A percentile compares a stretch with the other conserved stretches of the same genome.
phyloP scores from a whole-genome alignment of 2,329 filamentous ascomycete genomes.

The Lecanoromycetidae sp. region DNA sequence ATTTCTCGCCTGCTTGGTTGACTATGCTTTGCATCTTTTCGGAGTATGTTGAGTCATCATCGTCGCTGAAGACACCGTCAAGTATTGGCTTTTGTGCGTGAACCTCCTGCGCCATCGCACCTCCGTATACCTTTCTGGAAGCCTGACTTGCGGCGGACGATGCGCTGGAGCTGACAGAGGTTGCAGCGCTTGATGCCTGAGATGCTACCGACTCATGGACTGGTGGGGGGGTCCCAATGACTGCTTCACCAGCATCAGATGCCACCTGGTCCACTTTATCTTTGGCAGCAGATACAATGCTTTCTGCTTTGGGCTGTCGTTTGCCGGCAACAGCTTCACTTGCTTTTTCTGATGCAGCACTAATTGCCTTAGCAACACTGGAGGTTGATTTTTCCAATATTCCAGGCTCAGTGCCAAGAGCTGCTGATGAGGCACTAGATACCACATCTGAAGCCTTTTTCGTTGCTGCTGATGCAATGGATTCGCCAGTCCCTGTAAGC shows the following conservation, averaged over 20 bases:
- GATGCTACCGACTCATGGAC: constrained; percentile 14
- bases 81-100: constrained; percentile 36
- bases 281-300: constrained; percentile 25
- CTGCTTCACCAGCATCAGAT: constrained; percentile 16
- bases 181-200: constrained; percentile 18
- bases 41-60: constrained; percentile 37
- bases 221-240: constrained; percentile 19
- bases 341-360: constrained; percentile 22
- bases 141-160: constrained; percentile 26
- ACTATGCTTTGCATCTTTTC: constrained; percentile 41
- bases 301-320: constrained; percentile 23
- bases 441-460: constrained; percentile 17
- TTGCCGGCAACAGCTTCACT: constrained; percentile 20
- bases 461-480: too few species aligned
- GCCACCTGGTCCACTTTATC: constrained; percentile 21
- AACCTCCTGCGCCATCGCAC: constrained; percentile 41
- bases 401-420: constrained; percentile 20
- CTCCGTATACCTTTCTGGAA: constrained; percentile 42
- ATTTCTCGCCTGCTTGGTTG: constrained; percentile 40
- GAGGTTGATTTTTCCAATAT: constrained; percentile 26
- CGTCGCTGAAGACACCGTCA: constrained; percentile 39
- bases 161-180: constrained; percentile 21
- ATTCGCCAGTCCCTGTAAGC: too few species aligned
- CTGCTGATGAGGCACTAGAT: constrained; percentile 21
- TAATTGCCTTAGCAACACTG: constrained; percentile 27